Conservation (phyloP, 2,329 filamentous ascomycete genomes). For the Pleomassaria siparia region DNA sequence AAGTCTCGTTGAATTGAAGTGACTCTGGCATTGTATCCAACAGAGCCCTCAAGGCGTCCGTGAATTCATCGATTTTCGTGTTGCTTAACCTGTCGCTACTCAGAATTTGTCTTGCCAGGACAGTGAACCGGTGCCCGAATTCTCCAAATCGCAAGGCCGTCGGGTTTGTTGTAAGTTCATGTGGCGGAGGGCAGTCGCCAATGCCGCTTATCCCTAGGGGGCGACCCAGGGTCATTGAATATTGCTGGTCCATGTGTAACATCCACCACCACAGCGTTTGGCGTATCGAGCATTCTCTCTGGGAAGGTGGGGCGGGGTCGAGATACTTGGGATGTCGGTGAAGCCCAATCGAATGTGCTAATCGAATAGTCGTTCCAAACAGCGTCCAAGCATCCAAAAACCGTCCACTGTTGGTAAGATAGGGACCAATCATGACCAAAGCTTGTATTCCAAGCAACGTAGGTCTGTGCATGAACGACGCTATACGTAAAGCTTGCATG, state of each 20-base stretch:
- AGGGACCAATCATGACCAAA: slow-evolving; percentile 52
- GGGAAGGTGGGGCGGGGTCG: slow-evolving; percentile 44
- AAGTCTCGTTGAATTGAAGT: slow-evolving; percentile 51
- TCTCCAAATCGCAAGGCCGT: slow-evolving; percentile 48
- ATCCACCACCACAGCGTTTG: slow-evolving; percentile 56
- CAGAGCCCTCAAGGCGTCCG: slow-evolving; percentile 46
- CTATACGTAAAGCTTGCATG: slow-evolving; percentile 53
- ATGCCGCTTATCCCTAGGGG: slow-evolving; percentile 53
- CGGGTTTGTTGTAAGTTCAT: slow-evolving; percentile 48
- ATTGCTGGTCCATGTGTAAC: slow-evolving; percentile 55
- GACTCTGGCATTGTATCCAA: slow-evolving; percentile 51
- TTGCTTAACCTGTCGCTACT: slow-evolving; percentile 47
- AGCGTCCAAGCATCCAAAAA: slow-evolving; percentile 55
- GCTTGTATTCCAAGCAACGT: slow-evolving; percentile 50
- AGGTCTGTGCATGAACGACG: slow-evolving; percentile 52
- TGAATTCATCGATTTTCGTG: slow-evolving; percentile 50
- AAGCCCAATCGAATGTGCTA: slow-evolving; percentile 53
- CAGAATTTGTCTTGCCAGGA: slow-evolving; percentile 51
- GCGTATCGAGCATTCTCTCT: slow-evolving; percentile 46
- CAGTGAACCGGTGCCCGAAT: slow-evolving; percentile 51
- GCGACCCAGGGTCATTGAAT: slow-evolving; percentile 52
- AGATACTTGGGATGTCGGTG: slow-evolving; percentile 52
- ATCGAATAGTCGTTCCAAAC: slow-evolving; percentile 52
- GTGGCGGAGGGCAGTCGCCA: slow-evolving; percentile 51
- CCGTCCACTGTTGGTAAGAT: slow-evolving; percentile 52